These are phyloP conservation scores for Ziziphus jujuba DNA, from an alignment of 306 rosid species.

Conservation along the genomic window DNA sequence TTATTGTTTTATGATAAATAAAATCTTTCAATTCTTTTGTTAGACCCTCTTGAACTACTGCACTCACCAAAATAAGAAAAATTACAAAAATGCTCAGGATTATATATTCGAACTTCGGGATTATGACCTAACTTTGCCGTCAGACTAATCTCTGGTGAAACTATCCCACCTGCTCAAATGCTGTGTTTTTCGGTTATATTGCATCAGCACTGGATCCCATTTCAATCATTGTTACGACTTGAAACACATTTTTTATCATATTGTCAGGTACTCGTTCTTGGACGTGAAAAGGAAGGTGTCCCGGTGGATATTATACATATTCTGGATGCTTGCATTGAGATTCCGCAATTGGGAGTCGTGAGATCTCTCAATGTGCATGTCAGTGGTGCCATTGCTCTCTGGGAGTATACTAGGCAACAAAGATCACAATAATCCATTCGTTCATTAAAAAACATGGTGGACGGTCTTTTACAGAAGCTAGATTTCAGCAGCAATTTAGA, in stretches of 20 bases:
- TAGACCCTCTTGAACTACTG: no score
- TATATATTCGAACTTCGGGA: no score
- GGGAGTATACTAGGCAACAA: conserved; percentile 96
- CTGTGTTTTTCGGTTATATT: no score
- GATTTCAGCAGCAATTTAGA: no score
- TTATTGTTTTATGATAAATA: background rate
- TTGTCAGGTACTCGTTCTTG: conserved; percentile 84
- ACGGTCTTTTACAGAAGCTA: background rate
- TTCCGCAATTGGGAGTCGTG: conserved; percentile 92
- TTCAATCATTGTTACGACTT: background rate
- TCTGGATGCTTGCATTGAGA: conserved; percentile 86
- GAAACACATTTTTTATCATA: background rate
- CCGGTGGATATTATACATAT: conserved; percentile 90
- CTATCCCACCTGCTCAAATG: no score
- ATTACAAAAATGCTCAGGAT: no score
- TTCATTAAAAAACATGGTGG: background rate
- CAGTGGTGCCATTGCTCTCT: conserved; percentile 93
- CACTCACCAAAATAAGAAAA: no score
- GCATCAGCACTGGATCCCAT: no score
- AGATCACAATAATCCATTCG: conserved; percentile 47
- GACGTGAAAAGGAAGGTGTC: conserved; percentile 94
- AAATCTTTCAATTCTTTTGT: background rate
- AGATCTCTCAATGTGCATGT: conserved; percentile 97
- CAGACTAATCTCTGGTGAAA: no score
- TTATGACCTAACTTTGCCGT: no score